Evolutionary conservation across 1,139 yeast species (phyloP), one percentile per base, ranked within the genome.

Genomic region (Kurtzmaniella quercitrusa): DNA sequence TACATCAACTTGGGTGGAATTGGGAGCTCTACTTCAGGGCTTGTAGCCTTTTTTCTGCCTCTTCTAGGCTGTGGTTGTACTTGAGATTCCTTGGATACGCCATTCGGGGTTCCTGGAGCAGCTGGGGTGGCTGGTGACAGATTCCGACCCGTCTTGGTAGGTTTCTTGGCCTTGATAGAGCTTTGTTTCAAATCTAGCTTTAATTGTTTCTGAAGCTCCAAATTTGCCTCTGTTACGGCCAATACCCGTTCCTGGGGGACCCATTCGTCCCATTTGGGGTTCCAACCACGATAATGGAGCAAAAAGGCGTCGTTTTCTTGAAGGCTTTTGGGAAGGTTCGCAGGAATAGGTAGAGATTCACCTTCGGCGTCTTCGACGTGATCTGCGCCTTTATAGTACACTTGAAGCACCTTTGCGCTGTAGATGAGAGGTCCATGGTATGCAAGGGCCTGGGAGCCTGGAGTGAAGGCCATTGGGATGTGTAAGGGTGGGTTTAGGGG

Each of bases 261-360:
- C 98, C 98, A 93, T 61, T 93, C 98, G 60, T 93, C 98, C 97
- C 97, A 91, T 50, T 91, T 83, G 17, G 83, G 66, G 57, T 90
- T 93, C 98, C 98, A 93, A 2, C 98, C 98, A 56, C 84, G 87
- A 64, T 93, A 93, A 59, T 93, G 98, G 9, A 93, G 79, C 51
- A 72, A 82, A 62, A 80, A 91, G 45, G 82, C 73, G 45, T 68
- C 60, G 43, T 65, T 55, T 24, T 60, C 62, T 31, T 55, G 56
- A 34, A 75, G 57, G 2, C 68, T 74, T 14, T 59, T 65, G 1
- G 89, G 84, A 29, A 81, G 61, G 38, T 65, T 73, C 15, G 59
- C 59, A 18, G 51, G 55, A n/a, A 63, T 42, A 16, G 66, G 60
- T 43, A 63, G 65, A 23, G 55, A 57, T 41, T 59, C 58, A 23